Evolutionary conservation across 352 stramenopile species (phyloP), one percentile per base, ranked within the genome.

Genomic region (Blastocystis sp.): DNA sequence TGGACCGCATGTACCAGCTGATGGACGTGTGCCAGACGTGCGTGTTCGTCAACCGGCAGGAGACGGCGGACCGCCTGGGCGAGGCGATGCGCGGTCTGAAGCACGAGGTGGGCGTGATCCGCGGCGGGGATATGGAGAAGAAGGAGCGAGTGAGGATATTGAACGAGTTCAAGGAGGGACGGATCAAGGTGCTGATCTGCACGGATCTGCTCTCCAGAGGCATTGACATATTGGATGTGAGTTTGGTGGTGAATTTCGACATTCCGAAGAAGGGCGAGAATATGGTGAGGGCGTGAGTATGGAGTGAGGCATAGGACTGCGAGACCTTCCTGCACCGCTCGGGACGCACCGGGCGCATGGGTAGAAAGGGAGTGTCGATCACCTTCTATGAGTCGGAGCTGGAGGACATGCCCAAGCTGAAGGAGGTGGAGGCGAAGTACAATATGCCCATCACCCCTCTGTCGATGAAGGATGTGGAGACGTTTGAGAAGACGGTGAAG

Each of bases 11-110:
- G 9, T 88, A 88, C 56, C 9, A 76, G 3, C 34, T 88, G 64
- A 78, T 88, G 78, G 67, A 88, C 56, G 62, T 88, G 28, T 56
- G 78, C 40, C 78, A 88, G 52, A 88, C 78, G 23, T 76, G 64
- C 48, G 45, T 88, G 17, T 88, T 88, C 48, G 78, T 88, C 48
- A 88, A 88, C 38, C 64, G 62, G 21, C 45, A 48, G 23, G 78
- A 65, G n/a, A 66, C 53, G 19, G 78, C 78, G 23, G 78, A 88
- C 48, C 41, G 53, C n/a, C 53, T 88, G 38, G 56, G 52, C 2
- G 34, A 76, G 45, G 62, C 45, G 64, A 52, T 88, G 56, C n/a
- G 23, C 23, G 43, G 38, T 14, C 28, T 69, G 23, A 61, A 52
- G 34, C 67, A 88, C 38, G 38, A 52, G 21, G 78, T 66, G 45